phyloP scores from a whole-genome alignment of 257 asterid species.

The Avicennia marina region DNA sequence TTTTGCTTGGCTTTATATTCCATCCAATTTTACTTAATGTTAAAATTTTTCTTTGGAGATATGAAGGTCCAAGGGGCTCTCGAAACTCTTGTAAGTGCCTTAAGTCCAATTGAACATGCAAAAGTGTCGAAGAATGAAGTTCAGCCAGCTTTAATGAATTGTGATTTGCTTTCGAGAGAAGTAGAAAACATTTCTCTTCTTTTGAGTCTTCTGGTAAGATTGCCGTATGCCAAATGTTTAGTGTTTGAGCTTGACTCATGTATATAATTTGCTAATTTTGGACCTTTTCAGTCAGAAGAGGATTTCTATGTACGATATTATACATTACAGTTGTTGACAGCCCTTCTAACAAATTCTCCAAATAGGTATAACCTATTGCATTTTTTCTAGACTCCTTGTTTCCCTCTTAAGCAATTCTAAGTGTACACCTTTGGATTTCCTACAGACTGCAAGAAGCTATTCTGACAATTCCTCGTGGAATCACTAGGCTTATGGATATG shows the following conservation, averaged over 20 bases:
- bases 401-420: conserved; percentile 6
- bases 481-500: conserved; percentile 96
- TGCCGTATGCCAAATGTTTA: conserved; percentile 11
- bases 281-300: conserved; percentile 74
- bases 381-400: conserved; percentile 2
- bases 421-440: conserved; percentile 16
- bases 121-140: conserved; percentile 62
- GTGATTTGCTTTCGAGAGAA: conserved; percentile 86
- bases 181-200: conserved; percentile 83
- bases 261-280: conserved; percentile 26
- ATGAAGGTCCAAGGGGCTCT: conserved; percentile 85
- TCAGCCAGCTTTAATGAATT: conserved; percentile 83
- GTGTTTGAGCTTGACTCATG: conserved; percentile 13
- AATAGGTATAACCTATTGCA: conserved; percentile 46
- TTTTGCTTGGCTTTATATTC: conserved; percentile 17
- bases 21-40: conserved; percentile 10
- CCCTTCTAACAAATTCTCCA: conserved; percentile 85
- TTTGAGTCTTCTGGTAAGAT: conserved; percentile 81
- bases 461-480: conserved; percentile 82
- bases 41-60: conserved; percentile 22
- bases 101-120: conserved; percentile 64
- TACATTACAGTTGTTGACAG: conserved; percentile 82
- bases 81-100: conserved; percentile 78
- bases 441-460: conserved; percentile 96
- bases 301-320: conserved; percentile 92